Evolutionary conservation across 495 filamentous ascomycete species (phyloP).

Genomic region (Penicillium cataractarum): DNA sequence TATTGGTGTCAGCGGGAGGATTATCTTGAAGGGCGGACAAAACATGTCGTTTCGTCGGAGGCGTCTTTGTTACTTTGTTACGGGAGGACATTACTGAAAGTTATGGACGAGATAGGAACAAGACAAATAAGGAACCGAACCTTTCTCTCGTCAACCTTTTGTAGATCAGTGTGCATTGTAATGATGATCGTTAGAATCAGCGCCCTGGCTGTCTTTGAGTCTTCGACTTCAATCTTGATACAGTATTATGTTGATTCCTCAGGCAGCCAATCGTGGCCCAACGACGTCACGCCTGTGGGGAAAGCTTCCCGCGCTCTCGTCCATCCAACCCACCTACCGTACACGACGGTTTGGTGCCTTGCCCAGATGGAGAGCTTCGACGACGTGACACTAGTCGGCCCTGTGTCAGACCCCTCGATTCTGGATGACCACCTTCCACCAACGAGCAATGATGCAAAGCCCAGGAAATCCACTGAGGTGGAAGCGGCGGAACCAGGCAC

Average conservation of each 20-base stretch:
- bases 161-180: too few species aligned
- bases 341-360: background rate
- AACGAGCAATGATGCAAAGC: conserved; percentile 16
- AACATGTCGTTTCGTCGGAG: too few species aligned
- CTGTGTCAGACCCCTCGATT: conserved; percentile 21
- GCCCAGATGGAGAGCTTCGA: conserved; percentile 45
- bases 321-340: background rate
- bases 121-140: too few species aligned
- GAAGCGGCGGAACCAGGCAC: conserved; percentile 16
- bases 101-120: too few species aligned
- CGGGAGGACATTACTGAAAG: too few species aligned
- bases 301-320: conserved; percentile 15
- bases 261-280: background rate
- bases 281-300: conserved; percentile 25
- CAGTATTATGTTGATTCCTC: background rate
- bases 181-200: too few species aligned
- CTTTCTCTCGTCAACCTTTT: too few species aligned
- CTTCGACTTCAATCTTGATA: background rate
- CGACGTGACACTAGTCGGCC: conserved; percentile 34
- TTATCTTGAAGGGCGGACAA: too few species aligned
- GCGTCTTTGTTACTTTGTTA: too few species aligned
- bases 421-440: conserved; percentile 24
- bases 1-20: too few species aligned
- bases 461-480: conserved; percentile 17
- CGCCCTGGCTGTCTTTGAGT: too few species aligned